These are phyloP conservation scores for Nicotiana rustica DNA, from an alignment of 305 asterid genomes.

Conservation along the genomic window DNA sequence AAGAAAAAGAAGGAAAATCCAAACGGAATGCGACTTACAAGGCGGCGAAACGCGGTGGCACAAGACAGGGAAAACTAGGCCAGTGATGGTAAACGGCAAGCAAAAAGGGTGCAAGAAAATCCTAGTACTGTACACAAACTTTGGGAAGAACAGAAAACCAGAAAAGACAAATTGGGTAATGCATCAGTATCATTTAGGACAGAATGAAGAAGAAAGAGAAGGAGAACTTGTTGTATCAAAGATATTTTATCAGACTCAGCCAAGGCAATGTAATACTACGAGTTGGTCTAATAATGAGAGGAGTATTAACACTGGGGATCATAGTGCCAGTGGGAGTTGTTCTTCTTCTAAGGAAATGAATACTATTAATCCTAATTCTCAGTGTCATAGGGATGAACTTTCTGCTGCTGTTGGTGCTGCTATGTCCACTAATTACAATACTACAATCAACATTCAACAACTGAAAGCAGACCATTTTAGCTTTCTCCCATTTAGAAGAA, in stretches of 20 bases:
- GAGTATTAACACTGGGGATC: constrained; percentile 35
- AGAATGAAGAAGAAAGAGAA: constrained; percentile 93
- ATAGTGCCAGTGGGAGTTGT: constrained; percentile 59
- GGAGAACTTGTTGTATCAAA: constrained; percentile 98
- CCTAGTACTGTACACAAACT: constrained; percentile 86
- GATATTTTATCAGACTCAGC: constrained; percentile 97
- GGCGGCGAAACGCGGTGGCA: constrained; percentile 99
- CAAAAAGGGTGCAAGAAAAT: constrained; percentile 99
- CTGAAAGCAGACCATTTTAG: constrained; percentile 74
- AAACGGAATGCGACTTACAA: constrained; percentile 85
- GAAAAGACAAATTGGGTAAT: constrained; percentile 99
- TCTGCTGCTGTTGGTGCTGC: constrained; percentile 55
- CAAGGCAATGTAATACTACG: constrained; percentile 75
- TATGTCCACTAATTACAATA: constrained; percentile 50
- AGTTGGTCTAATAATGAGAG: constrained; percentile 37
- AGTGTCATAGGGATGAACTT: constrained; percentile 54
- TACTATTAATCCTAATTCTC: constrained; percentile 39
- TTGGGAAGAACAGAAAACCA: constrained; percentile 93
- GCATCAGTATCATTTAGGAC: constrained; percentile 98
- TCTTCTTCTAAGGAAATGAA: constrained; percentile 59
- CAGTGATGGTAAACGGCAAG: constrained; percentile 87
- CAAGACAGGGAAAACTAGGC: constrained; percentile 97
- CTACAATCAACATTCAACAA: constrained; percentile 66
- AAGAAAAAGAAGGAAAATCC: constrained; percentile 87
- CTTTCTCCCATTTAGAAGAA: constrained; percentile 69